Evolutionary conservation across 495 filamentous ascomycete species (phyloP), one percentile per base, ranked within the genome.

Genomic region (Hyphodiscus hymeniophilus): DNA sequence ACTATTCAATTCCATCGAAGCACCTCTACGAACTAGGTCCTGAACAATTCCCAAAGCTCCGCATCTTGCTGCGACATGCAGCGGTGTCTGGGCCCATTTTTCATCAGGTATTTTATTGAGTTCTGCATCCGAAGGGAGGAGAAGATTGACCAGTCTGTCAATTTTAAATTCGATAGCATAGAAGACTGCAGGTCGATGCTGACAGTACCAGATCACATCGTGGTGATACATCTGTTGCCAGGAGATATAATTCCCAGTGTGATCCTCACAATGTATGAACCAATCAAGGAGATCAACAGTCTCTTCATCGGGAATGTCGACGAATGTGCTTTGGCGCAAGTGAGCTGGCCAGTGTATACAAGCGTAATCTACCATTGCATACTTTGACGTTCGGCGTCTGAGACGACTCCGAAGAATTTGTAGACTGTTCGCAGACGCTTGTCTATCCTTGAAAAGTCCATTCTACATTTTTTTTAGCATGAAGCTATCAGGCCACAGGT

Each of bases 31-130:
- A 8, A 61, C 15, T 13, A 63, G 34, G 10, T 54, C 33, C 12
- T 24, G 23, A 4, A 59, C 32, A 3, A 50, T 54, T 0, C 16
- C 32, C 21, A 36, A 17, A 2, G 48, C 7, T 2, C 49, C 48
- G 30, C 32, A 39, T 23, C 28, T 28, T 35, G 56, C 45, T 33
- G 50, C 59, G 31, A 47, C 54, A 33, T 54, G 45, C 8, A 63
- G 18, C 3, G 56, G 32, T 16, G 18, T 39, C 34, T 28, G 26
- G 10, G 26, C 5, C 26, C 26, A 28, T 4, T 30, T 42, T 33
- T 52, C 55, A 10, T 42, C 47, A 32, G 43, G 35, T 0, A 38
- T 11, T 15, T 52, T 50, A 32, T 61, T 50, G 10, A 54, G 36
- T 32, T 61, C 36, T 33, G 43, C 50, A 10, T 50, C 47, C 34